A percentile compares a stretch with the other conserved stretches of the same genome.
Conservation (phyloP, 208 protist species). For the Leptomonas pyrrhocoris region DNA sequence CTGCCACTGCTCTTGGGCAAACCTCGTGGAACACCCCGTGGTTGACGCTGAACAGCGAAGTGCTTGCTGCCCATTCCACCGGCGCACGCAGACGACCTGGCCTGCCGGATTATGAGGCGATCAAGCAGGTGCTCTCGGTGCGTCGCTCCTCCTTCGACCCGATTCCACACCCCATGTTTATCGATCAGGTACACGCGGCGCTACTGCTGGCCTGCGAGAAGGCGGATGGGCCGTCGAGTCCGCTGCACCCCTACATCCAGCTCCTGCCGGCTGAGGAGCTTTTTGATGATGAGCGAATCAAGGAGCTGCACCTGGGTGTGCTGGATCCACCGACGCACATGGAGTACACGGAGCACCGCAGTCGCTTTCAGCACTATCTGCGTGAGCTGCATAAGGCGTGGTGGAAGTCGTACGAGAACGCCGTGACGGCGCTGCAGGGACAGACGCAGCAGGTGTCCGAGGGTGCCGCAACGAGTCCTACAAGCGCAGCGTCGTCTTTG, state of each 20-base stretch:
- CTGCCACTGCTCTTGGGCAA: background rate
- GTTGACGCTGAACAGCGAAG: slow-evolving; percentile 46
- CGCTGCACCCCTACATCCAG: slow-evolving; percentile 52
- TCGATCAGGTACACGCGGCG: slow-evolving; percentile 71
- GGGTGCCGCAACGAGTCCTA: too few species aligned
- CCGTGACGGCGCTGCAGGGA: background rate
- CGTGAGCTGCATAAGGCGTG: slow-evolving; percentile 53
- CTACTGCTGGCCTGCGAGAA: slow-evolving; percentile 59
- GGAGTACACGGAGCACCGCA: slow-evolving; percentile 65
- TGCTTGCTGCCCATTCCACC: slow-evolving; percentile 31
- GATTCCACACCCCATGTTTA: slow-evolving; percentile 60
- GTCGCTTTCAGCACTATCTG: slow-evolving; percentile 57
- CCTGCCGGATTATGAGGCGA: slow-evolving; percentile 36
- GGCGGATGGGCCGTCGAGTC: slow-evolving; percentile 44
- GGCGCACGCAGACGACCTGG: slow-evolving; percentile 29
- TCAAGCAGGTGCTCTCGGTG: slow-evolving; percentile 39
- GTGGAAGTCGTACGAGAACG: slow-evolving; percentile 39
- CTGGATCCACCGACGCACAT: slow-evolving; percentile 57
- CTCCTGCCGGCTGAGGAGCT: slow-evolving; percentile 30
- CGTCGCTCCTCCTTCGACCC: slow-evolving; percentile 55
- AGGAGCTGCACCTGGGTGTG: slow-evolving; percentile 60
- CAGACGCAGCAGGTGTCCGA: background rate
- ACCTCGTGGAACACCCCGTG: background rate
- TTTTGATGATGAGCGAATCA: slow-evolving; percentile 68
- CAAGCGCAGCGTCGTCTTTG: too few species aligned